Evolutionary conservation across 202 grass and related monocot genomes (phyloP).

Genomic region (Setaria italica): DNA sequence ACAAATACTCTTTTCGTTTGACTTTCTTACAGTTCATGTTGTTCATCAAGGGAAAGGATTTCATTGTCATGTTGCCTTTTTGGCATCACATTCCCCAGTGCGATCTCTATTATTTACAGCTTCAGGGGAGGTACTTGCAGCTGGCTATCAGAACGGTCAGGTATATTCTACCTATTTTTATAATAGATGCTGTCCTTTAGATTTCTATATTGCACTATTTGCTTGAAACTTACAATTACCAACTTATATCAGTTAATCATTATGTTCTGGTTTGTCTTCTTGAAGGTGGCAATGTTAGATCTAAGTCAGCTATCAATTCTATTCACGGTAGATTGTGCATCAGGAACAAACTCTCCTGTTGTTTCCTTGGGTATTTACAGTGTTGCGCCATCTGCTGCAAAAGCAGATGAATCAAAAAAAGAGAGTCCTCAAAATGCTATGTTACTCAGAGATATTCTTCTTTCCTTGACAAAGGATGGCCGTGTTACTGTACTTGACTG

Average conservation of each 20-base stretch:
- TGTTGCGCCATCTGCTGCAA: slow-evolving; percentile 37
- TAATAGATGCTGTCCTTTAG: slow-evolving; percentile 38
- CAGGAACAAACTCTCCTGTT: slow-evolving; percentile 76
- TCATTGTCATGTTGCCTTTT: slow-evolving; percentile 78
- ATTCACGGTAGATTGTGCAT: slow-evolving; percentile 71
- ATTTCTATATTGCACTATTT: slow-evolving; percentile 35
- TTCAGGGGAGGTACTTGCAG: slow-evolving; percentile 63
- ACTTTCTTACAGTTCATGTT: slow-evolving; percentile 68
- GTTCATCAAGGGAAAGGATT: slow-evolving; percentile 76
- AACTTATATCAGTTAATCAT: slow-evolving; percentile 33
- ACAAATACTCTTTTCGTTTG: slow-evolving; percentile 29
- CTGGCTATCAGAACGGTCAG: slow-evolving; percentile 90
- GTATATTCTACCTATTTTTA: slow-evolving; percentile 50
- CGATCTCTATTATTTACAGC: slow-evolving; percentile 58
- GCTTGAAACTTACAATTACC: slow-evolving; percentile 33
- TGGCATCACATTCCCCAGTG: slow-evolving; percentile 61
- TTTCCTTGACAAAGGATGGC: slow-evolving; percentile 81
- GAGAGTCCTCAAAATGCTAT: slow-evolving; percentile 48
- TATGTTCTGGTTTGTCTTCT: slow-evolving; percentile 52
- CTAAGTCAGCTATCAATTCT: slow-evolving; percentile 65
- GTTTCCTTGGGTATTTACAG: slow-evolving; percentile 56
- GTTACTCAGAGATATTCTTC: slow-evolving; percentile 53
- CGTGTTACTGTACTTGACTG: slow-evolving; percentile 63
- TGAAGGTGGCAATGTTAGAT: slow-evolving; percentile 86
- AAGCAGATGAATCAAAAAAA: slow-evolving; percentile 52